Conservation (phyloP, 345 rosid species). For the Toxicodendron radicans region DNA sequence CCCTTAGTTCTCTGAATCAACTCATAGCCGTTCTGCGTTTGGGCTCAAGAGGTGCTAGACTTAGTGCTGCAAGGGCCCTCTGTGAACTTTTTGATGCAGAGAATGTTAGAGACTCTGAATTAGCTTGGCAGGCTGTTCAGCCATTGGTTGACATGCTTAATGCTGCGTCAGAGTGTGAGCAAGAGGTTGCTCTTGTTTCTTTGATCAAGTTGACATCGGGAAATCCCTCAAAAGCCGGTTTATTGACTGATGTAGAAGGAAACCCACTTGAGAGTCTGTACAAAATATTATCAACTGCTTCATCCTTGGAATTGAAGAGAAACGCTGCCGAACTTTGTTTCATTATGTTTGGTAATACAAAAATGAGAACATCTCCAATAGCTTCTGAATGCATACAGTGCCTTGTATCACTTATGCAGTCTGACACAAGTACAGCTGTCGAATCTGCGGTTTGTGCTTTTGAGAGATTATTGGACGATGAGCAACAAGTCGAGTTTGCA, state of each 20-base stretch:
- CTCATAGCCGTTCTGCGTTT: conserved; percentile 82
- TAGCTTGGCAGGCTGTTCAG: conserved; percentile 75
- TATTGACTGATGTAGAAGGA: conserved; percentile 60
- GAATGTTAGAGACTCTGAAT: conserved; percentile 62
- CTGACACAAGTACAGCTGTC: conserved; percentile 42
- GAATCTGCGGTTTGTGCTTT: conserved; percentile 77
- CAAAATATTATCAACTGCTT: conserved; percentile 61
- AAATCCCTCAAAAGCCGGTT: conserved; percentile 44
- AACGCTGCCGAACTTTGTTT: conserved; percentile 74
- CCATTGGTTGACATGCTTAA: conserved; percentile 84
- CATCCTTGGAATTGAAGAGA: conserved; percentile 68
- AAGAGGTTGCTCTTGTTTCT: conserved; percentile 70
- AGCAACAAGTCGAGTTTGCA: conserved; percentile 63
- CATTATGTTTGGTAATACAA: conserved; percentile 56
- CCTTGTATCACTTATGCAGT: conserved; percentile 63
- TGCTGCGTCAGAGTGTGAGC: conserved; percentile 72
- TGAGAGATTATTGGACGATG: conserved; percentile 70
- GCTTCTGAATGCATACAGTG: conserved; percentile 66
- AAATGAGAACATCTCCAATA: conserved; percentile 49
- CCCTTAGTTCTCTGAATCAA: conserved; percentile 74
- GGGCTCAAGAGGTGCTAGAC: conserved; percentile 76
- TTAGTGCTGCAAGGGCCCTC: conserved; percentile 82
- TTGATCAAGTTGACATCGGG: conserved; percentile 70
- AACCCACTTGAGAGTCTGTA: conserved; percentile 56
- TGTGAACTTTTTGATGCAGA: conserved; percentile 73